A percentile compares a stretch with the other conserved stretches of the same genome.
Conservation (phyloP, 805 yeast species). For the Brettanomyces anomalus region DNA sequence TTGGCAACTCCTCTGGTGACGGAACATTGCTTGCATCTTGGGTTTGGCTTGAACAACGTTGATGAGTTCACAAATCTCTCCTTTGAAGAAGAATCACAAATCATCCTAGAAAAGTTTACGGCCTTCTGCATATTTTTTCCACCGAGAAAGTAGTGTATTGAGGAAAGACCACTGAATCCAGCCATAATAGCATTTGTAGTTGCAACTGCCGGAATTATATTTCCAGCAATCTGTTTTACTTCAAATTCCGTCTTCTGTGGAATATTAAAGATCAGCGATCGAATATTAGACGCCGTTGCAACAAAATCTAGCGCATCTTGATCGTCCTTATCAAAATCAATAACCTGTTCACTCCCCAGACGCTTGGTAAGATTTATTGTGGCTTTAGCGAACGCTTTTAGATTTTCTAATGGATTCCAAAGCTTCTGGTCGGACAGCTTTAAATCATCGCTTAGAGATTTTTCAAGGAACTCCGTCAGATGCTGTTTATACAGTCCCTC, state of each 20-base stretch:
- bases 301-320: conserved; percentile 86
- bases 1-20: conserved; percentile 43
- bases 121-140: conserved; percentile 17
- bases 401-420: conserved; percentile 59
- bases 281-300: conserved; percentile 71
- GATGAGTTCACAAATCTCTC: conserved; percentile 63
- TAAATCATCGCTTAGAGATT: neutral
- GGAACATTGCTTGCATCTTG: conserved; percentile 61
- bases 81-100: conserved; percentile 44
- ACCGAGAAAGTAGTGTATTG: conserved; percentile 40
- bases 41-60: conserved; percentile 50
- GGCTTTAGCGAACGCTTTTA: conserved; percentile 47
- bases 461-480: neutral
- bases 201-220: conserved; percentile 96
- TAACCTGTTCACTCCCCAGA: conserved; percentile 25
- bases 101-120: conserved; percentile 32
- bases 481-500: conserved; percentile 5
- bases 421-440: conserved; percentile 29
- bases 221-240: conserved; percentile 92
- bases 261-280: conserved; percentile 64
- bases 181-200: conserved; percentile 95
- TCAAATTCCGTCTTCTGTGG: conserved; percentile 73
- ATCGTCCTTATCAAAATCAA: conserved; percentile 91
- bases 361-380: conserved; percentile 44
- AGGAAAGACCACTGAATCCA: conserved; percentile 73